A percentile compares a stretch with the other conserved stretches of the same genome.
Conservation (phyloP, 192 early-diverging fungal genomes). For the Umbelopsis vinacea region DNA sequence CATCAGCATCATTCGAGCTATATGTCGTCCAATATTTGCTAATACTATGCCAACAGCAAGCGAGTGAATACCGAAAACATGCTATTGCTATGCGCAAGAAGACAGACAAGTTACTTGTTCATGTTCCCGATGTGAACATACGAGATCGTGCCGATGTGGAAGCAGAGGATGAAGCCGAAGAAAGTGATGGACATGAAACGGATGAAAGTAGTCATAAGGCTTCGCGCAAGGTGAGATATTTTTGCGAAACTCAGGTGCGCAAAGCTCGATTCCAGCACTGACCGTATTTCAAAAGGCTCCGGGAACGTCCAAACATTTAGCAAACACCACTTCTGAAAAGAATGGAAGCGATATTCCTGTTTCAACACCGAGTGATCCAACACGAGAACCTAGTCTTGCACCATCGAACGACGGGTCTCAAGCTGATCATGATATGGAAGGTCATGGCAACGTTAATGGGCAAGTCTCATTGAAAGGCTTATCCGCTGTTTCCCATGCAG, state of each 20-base stretch:
- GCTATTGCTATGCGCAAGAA: slow-evolving; percentile 81
- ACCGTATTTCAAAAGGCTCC: neutral
- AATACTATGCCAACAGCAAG: slow-evolving; percentile 39
- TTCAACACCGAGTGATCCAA: neutral
- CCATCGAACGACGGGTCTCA: slow-evolving; percentile 22
- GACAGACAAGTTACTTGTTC: slow-evolving; percentile 72
- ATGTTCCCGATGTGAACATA: slow-evolving; percentile 84
- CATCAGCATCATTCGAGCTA: no score
- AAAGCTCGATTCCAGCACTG: no score
- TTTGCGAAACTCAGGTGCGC: no score
- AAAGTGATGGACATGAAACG: slow-evolving; percentile 45
- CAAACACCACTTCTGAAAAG: neutral
- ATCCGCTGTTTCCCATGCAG: neutral
- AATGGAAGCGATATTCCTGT: neutral
- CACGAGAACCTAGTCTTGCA: slow-evolving; percentile 23
- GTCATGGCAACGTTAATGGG: neutral
- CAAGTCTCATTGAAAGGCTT: slow-evolving; percentile 1
- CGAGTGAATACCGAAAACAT: slow-evolving; percentile 87
- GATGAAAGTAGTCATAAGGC: slow-evolving; percentile 38
- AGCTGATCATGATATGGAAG: slow-evolving; percentile 23
- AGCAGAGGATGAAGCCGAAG: slow-evolving; percentile 63
- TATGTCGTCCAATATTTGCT: neutral
- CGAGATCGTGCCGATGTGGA: slow-evolving; percentile 61
- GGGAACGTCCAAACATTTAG: slow-evolving; percentile 7
- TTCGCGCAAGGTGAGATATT: slow-evolving; percentile 42